Evolutionary conservation across 2,329 filamentous ascomycete species (phyloP).

Genomic region (Colletotrichum magnum): DNA sequence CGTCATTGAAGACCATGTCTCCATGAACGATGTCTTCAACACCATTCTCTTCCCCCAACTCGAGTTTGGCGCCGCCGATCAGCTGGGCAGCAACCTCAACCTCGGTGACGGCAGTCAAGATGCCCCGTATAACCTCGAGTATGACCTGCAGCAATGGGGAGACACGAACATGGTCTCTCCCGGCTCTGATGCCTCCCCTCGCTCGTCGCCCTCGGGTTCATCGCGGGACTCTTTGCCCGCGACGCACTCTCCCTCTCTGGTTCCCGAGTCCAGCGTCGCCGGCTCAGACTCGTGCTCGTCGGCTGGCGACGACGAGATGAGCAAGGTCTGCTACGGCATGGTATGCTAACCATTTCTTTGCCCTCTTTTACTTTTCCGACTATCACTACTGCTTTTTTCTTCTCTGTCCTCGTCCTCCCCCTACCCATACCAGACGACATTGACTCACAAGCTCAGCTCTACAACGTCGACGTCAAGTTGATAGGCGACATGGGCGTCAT

Average conservation of each 20-base stretch:
- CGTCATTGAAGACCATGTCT: neutral
- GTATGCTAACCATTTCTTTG: slow-evolving; percentile 29
- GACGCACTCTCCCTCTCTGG: slow-evolving; percentile 27
- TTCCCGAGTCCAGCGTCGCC: slow-evolving; percentile 18
- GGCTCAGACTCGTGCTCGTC: slow-evolving; percentile 30
- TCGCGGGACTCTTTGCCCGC: slow-evolving; percentile 24
- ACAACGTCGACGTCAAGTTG: slow-evolving; percentile 46
- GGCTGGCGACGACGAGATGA: slow-evolving; percentile 28
- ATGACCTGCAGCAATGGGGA: slow-evolving; percentile 12
- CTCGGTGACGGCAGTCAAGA: neutral
- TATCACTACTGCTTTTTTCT: neutral
- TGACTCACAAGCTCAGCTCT: slow-evolving; percentile 41
- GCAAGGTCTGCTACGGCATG: slow-evolving; percentile 48
- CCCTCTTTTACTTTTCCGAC: too few species aligned
- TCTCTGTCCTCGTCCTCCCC: neutral
- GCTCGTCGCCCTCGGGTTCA: neutral
- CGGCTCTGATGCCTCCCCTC: slow-evolving; percentile 9
- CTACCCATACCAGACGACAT: neutral
- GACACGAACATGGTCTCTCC: neutral
- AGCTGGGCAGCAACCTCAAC: slow-evolving; percentile 6
- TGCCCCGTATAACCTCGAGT: neutral
- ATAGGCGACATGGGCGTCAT: slow-evolving; percentile 43
- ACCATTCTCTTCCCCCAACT: slow-evolving; percentile 1
- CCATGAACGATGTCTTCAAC: slow-evolving; percentile 6
- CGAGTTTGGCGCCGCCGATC: neutral